Evolutionary conservation across 306 rosid genomes (phyloP), one percentile per base, ranked within the genome.

Genomic region (Acacia confusa): DNA sequence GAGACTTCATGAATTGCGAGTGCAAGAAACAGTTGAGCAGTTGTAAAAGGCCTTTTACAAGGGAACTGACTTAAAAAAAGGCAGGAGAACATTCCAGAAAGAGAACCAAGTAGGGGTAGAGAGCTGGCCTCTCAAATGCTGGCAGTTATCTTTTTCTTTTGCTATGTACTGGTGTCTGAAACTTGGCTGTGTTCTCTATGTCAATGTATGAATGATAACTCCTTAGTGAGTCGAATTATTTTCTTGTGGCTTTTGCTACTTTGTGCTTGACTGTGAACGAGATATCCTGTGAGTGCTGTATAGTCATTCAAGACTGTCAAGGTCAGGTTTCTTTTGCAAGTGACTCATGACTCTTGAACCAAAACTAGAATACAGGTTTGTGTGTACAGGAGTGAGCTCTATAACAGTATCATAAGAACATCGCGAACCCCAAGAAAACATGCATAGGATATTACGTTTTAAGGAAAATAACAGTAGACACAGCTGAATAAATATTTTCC

Each of bases 401-500:
- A 25, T 27, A 12, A 63, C 24, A 80, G 44, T 22, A 9, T 25
- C 61, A 70, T 43, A 58, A 45, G 25, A 53, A 41, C 65, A 48
- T 30, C 81, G 78, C 25, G 70, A 74, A 61, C 28, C 60, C 71
- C 58, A 8, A 79, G 48, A 50, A 67, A 73, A 24, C 27, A 13
- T 52, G 41, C 78, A 47, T 15, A 53, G 66, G 60, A 73, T 63
- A 69, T 60, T 69, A 30, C 1, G 0, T 66, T 73, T 52, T 16
- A 76, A 70, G 72, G 27, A 76, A 81, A 20, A 81, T 40, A 30
- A 55, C 24, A 75, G 10, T 15, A 61, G 28, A 57, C 61, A 30
- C 10, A 28, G 32, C 66, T 66, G 32, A 41, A 86, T 55, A 61
- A 69, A 50, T 34, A 63, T 64, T 61, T 38, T 13, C 57, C 44